Evolutionary conservation across 2,329 filamentous ascomycete species (phyloP).

Genomic region (Helotiales sp.): DNA sequence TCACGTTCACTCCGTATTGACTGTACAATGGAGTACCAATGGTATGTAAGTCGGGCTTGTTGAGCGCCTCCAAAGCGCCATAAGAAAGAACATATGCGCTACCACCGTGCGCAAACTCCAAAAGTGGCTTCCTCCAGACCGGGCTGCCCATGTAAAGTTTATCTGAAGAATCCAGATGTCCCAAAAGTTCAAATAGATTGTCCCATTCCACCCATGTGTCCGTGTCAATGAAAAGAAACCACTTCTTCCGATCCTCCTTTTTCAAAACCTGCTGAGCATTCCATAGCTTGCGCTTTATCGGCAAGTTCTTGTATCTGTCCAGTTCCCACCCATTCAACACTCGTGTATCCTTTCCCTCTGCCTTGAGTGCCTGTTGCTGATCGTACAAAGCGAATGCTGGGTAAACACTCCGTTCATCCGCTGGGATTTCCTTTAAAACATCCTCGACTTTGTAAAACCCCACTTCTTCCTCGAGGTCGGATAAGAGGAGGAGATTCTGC

Average conservation of each 20-base stretch:
- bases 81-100: conserved; percentile 27
- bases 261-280: conserved; percentile 14
- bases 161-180: conserved; percentile 16
- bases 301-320: conserved; percentile 28
- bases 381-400: conserved; percentile 25
- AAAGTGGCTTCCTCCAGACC: conserved; percentile 13
- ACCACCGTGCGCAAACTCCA: conserved; percentile 27
- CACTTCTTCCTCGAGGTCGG: conserved; percentile 26
- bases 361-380: conserved; percentile 15
- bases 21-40: conserved; percentile 15
- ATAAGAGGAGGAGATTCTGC: conserved; percentile 26
- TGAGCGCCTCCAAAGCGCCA: conserved; percentile 22
- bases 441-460: conserved; percentile 16
- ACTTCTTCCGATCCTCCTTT: conserved; percentile 17
- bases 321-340: conserved; percentile 24
- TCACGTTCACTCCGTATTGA: conserved; percentile 19
- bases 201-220: conserved; percentile 32
- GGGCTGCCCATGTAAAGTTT: conserved; percentile 21
- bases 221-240: conserved; percentile 30
- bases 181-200: conserved; percentile 23
- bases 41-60: conserved; percentile 15
- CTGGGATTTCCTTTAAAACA: conserved; percentile 20
- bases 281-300: conserved; percentile 28
- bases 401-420: conserved; percentile 15
- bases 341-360: conserved; percentile 26